Percentiles rank a stretch among this genome's conserved stretches.
Evolutionary conservation across 768 basidiomycete species (phyloP).

Genomic region (Plicaturopsis crispa): DNA sequence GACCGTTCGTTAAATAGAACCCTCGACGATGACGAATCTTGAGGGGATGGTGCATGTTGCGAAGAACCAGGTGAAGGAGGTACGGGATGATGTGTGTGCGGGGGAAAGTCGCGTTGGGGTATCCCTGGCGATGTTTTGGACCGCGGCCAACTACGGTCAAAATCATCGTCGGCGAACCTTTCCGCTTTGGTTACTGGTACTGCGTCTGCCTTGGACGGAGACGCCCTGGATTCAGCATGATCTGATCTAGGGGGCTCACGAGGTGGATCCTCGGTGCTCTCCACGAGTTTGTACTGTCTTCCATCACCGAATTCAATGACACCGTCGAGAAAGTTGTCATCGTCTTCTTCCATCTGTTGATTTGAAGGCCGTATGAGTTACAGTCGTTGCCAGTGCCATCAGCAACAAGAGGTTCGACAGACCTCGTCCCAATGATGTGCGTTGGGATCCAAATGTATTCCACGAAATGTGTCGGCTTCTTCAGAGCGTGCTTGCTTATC

Average conservation of each 20-base stretch:
- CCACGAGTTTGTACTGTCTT: conserved; percentile 82
- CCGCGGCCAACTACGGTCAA: conserved; percentile 94
- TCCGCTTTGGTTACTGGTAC: conserved; percentile 76
- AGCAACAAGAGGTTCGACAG: conserved; percentile 25
- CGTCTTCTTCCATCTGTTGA: conserved; percentile 81
- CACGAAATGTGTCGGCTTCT: conserved; percentile 91
- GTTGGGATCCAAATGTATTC: conserved; percentile 89
- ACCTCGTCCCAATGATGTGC: conserved; percentile 99
- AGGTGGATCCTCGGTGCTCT: conserved; percentile 31
- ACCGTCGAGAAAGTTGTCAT: conserved; percentile 81
- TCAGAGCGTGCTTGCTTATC: conserved; percentile 64
- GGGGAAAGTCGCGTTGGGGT: conserved; percentile 32
- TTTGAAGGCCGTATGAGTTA: too few species aligned
- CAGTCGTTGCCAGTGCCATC: conserved; percentile 1
- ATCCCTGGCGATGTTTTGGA: conserved; percentile 42
- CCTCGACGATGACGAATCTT: conserved; percentile 53
- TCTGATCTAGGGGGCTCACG: conserved; percentile 18
- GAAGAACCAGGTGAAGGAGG: conserved; percentile 26
- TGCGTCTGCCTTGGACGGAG: not conserved
- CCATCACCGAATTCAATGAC: conserved; percentile 97
- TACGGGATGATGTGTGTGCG: conserved; percentile 25
- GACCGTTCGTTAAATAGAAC: conserved; percentile 95
- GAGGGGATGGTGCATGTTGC: conserved; percentile 36
- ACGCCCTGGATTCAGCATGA: conserved; percentile 5
- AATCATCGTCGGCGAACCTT: conserved; percentile 90